Evolutionary conservation across 2,329 filamentous ascomycete species (phyloP).

Genomic region (Monilinia laxa): DNA sequence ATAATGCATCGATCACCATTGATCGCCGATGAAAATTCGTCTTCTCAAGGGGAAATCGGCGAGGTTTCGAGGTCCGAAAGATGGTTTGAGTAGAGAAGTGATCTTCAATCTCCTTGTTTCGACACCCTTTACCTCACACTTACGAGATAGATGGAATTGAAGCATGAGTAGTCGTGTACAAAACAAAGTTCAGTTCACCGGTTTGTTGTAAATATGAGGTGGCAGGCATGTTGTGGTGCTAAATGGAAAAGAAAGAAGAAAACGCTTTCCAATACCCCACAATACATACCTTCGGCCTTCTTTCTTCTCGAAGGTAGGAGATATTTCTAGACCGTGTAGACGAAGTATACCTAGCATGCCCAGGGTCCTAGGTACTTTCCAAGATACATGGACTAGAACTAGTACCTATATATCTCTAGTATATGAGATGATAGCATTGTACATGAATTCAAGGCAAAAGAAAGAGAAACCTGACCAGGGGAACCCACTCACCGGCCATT

Average conservation of each 20-base stretch:
- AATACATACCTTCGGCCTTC: slow-evolving; percentile 1
- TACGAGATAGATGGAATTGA: slow-evolving; percentile 9
- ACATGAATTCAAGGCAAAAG: slow-evolving; percentile 5
- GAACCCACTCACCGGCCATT: slow-evolving; percentile 16
- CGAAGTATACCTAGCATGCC: neutral
- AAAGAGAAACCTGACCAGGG: neutral
- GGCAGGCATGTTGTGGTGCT: slow-evolving; percentile 10
- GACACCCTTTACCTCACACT: slow-evolving; percentile 11
- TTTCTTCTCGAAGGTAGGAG: slow-evolving; percentile 12
- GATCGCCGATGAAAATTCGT: neutral
- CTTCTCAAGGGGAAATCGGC: neutral
- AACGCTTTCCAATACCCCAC: neutral
- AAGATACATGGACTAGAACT: slow-evolving; percentile 3
- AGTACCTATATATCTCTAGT: neutral
- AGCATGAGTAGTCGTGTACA: slow-evolving; percentile 1
- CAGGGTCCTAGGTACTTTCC: neutral
- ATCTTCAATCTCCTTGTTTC: neutral
- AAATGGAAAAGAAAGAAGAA: neutral
- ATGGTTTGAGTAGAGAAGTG: neutral
- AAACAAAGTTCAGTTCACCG: neutral
- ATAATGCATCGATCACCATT: neutral
- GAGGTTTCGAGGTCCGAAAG: neutral
- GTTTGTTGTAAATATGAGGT: slow-evolving; percentile 9
- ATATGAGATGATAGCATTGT: slow-evolving; percentile 12
- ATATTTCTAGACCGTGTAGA: neutral